Base-by-base conservation (phyloP, 2,329 filamentous ascomycete genomes). In the Botryotinia narcissicola region DNA sequence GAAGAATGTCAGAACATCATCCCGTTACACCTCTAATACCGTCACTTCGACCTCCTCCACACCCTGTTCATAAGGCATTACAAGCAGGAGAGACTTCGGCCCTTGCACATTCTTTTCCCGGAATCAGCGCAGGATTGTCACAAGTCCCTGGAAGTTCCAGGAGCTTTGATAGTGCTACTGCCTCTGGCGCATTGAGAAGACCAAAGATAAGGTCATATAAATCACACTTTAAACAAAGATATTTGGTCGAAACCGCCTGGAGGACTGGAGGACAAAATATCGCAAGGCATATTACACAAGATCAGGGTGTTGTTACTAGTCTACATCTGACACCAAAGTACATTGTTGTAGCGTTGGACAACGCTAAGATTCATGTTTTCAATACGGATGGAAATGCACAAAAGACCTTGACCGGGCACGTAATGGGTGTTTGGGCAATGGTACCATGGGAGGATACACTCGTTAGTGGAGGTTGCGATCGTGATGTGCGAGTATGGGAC, bases 361-460 rank as follows among this genome's bases (percentile, higher is more conserved):
- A 98, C 83, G 95, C 96, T 54, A 97, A 97, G 85, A 99, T 99
- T 63, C 96, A 99, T 82, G 95, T 99, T 40, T 99, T 98, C 81
- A 93, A 98, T 81, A 95, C 94, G 0, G 90, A 96, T 77, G 96
- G 96, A 48, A 91, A 94, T 78, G 90, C 94, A 76, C 91, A 97
- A 78, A 93, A 94, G 81, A 97, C 94, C 3, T 85, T 99, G 42
- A 92, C 96, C 80, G 96, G 96, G 18, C 96, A 99, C 84, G 93
- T 98, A 62, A 99, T 99, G 96, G 96, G 96, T 59, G 96, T 99
- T 32, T 99, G 96, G 96, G 96, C 96, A 67, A 98, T 99, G 95
- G 94, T 99, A 37, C 96, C 96, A 10, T 98, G 95, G 93, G 95
- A 93, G 74, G 95, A 99, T 81, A 92, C 93, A 71, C 87, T 99